Base-by-base conservation (phyloP, 1,284 basidiomycete species). In the Ceratobasidium theobromae region DNA sequence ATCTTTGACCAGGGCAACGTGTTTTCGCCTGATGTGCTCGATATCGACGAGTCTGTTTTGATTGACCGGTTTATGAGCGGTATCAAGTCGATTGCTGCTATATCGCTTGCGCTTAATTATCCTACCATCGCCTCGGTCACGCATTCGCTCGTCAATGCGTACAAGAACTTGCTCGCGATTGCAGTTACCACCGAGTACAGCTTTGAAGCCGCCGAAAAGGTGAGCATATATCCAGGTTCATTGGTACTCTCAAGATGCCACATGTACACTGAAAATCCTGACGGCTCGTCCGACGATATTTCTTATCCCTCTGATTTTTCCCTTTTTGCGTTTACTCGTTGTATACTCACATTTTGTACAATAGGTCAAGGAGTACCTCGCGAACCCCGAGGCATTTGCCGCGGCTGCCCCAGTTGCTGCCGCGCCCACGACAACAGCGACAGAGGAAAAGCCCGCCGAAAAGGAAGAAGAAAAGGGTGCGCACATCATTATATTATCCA, bases 91-190 rank as follows among this genome's bases (percentile, higher is more conserved):
- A 89, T 99, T 75, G 96, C 96, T 67, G 88, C 89, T 75, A 89
- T 99, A 80, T 99, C 96, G 66, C 82, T 99, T 74, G 96, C 96
- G 30, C 83, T 96, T 77, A 88, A 93, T 79, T 96, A 96, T 85
- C 96, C 96, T 65, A 99, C 96, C 70, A 81, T 99, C 72, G 95
- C 90, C 72, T 98, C 95, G 67, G 88, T 98, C 73, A 81, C 85
- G 68, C 96, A 99, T 86, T 90, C 91, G 51, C 85, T 99, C 69
- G 93, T 99, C 85, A 98, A 98, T 84, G 86, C 93, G 57, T 99
- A 98, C 91, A 99, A 99, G 89, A 98, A 98, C 85, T 78, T 97
- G 71, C 80, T 99, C 71, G 90, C 93, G 67, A 79, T 99, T 75
- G 89, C 95, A 65, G 80, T 99, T 71, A 88, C 85, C 67, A 98